Evolutionary conservation across 164 flowering plant species (phyloP).

Genomic region (Taxillus chinensis): DNA sequence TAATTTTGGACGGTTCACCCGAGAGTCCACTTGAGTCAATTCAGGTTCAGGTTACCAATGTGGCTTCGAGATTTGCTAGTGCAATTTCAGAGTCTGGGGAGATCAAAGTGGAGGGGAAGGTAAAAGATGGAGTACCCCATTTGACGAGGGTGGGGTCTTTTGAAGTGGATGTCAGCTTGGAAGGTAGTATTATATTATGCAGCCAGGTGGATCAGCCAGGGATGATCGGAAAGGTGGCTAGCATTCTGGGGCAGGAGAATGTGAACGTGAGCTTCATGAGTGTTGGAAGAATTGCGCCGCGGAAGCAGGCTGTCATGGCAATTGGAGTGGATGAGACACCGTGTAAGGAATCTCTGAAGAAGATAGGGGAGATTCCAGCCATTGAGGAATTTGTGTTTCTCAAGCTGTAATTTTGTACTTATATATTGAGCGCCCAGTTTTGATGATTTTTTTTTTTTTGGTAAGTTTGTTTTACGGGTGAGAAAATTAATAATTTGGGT

Average conservation of each 20-base stretch:
- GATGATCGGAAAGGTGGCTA: slow-evolving; percentile 77
- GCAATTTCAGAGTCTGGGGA: slow-evolving; percentile 84
- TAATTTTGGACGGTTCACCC: slow-evolving; percentile 63
- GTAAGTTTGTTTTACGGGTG: too few relatives aligned
- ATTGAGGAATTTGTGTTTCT: slow-evolving; percentile 79
- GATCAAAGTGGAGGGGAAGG: slow-evolving; percentile 68
- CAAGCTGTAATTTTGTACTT: slow-evolving; percentile 27
- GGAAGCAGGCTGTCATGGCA: slow-evolving; percentile 83
- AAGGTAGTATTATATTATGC: slow-evolving; percentile 84
- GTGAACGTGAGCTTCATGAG: slow-evolving; percentile 87
- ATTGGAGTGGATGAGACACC: slow-evolving; percentile 83
- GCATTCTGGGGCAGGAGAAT: slow-evolving; percentile 61
- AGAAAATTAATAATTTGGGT: too few relatives aligned
- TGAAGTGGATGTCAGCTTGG: slow-evolving; percentile 82
- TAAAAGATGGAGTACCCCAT: slow-evolving; percentile 78
- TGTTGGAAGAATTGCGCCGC: slow-evolving; percentile 70
- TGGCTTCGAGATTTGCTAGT: slow-evolving; percentile 78
- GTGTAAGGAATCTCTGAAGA: slow-evolving; percentile 39
- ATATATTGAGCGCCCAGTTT: slow-evolving; percentile 10
- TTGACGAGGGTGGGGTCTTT: slow-evolving; percentile 83
- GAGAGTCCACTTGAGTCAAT: slow-evolving; percentile 71
- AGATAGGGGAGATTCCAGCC: slow-evolving; percentile 67
- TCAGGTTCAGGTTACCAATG: slow-evolving; percentile 75
- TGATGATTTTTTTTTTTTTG: slow-evolving; percentile 4
- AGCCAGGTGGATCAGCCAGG: slow-evolving; percentile 97